phyloP scores from a whole-genome alignment of 345 rosid species.

The Aquilaria sinensis region DNA sequence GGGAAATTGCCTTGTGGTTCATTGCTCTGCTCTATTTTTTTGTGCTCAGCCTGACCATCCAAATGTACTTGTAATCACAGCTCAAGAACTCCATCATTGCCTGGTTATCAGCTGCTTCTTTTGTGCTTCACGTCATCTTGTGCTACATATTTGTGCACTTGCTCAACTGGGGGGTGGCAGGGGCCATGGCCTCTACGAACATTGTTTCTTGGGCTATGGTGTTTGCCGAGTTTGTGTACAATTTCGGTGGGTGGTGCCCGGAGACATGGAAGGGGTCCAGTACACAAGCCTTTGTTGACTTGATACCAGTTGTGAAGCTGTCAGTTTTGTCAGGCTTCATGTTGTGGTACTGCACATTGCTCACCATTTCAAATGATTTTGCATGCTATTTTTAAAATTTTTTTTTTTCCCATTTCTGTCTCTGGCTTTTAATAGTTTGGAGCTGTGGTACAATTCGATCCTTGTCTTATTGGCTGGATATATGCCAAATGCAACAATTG shows the following conservation, averaged over 20 bases:
- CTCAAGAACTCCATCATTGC: slow-evolving; percentile 37
- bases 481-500: slow-evolving; percentile 45
- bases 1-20: slow-evolving; percentile 36
- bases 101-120: slow-evolving; percentile 26
- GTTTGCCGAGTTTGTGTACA: slow-evolving; percentile 39
- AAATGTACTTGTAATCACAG: slow-evolving; percentile 39
- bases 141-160: slow-evolving; percentile 39
- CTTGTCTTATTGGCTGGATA: slow-evolving; percentile 74
- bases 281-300: slow-evolving; percentile 37
- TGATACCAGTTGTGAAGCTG: slow-evolving; percentile 43
- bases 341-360: slow-evolving; percentile 33
- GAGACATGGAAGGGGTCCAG: slow-evolving; percentile 52
- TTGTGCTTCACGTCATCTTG: slow-evolving; percentile 30
- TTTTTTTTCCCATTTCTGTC: neutral
- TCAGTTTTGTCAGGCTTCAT: slow-evolving; percentile 56
- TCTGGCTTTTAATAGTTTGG: slow-evolving; percentile 39
- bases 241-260: slow-evolving; percentile 61
- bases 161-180: slow-evolving; percentile 38
- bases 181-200: slow-evolving; percentile 43
- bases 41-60: slow-evolving; percentile 23
- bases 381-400: neutral
- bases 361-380: too few species aligned
- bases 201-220: slow-evolving; percentile 33
- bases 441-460: slow-evolving; percentile 68
- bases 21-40: slow-evolving; percentile 28